Conservation (phyloP, 495 filamentous ascomycete genomes). For the Annulohypoxylon bovei region DNA sequence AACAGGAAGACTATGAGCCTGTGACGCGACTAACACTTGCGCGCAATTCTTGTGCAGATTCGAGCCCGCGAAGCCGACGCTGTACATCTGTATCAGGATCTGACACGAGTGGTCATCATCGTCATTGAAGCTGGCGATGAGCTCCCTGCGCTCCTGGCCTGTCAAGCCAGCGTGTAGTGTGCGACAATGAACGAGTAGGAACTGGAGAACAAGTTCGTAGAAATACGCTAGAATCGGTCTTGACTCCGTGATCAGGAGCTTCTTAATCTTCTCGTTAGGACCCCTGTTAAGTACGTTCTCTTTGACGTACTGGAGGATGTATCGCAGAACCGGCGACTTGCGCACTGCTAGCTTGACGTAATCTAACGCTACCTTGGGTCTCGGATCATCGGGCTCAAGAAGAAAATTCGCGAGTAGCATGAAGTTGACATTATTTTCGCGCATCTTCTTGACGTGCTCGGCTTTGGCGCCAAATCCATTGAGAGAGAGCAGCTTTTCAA, state of each 20-base stretch:
- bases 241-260: conserved; percentile 41
- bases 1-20: conserved; percentile 35
- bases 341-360: conserved; percentile 36
- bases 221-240: conserved; percentile 40
- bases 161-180: conserved; percentile 36
- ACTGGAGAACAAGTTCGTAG: conserved; percentile 44
- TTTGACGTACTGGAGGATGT: conserved; percentile 37
- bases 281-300: conserved; percentile 29
- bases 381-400: not conserved
- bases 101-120: conserved; percentile 35
- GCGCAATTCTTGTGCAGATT: conserved; percentile 44
- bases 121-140: conserved; percentile 41
- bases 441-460: conserved; percentile 25
- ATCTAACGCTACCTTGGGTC: conserved; percentile 24
- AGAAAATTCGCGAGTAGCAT: conserved; percentile 28
- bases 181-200: conserved; percentile 39
- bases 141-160: conserved; percentile 26
- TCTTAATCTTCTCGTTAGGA: conserved; percentile 33
- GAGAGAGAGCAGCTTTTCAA: conserved; percentile 15
- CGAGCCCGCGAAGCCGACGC: conserved; percentile 42
- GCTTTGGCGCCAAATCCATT: conserved; percentile 28
- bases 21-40: conserved; percentile 37
- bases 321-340: conserved; percentile 38
- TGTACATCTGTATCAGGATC: conserved; percentile 42
- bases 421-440: conserved; percentile 25